These are phyloP conservation scores for Geum urbanum DNA, from an alignment of 306 rosid genomes.

Conservation along the genomic window DNA sequence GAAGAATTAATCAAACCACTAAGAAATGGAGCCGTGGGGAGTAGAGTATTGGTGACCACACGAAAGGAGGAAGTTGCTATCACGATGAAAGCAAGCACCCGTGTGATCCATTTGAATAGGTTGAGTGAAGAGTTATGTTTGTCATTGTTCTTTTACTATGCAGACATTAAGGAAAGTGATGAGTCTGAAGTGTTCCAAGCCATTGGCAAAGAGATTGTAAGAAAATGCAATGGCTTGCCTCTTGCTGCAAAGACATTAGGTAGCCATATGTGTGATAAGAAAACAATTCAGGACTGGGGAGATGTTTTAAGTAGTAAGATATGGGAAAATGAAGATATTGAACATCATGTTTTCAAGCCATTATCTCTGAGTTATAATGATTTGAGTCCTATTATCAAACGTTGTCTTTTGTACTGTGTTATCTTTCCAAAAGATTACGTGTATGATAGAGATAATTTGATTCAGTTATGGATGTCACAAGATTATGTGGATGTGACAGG, in stretches of 20 bases:
- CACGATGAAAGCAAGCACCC: background rate
- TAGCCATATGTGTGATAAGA: too few species aligned
- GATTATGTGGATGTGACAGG: accelerated
- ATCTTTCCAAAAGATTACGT: background rate
- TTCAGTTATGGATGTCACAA: background rate
- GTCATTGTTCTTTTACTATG: slow-evolving; percentile 1
- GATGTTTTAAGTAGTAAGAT: too few species aligned
- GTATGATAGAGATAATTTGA: background rate
- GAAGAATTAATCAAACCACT: background rate
- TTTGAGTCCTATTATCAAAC: background rate
- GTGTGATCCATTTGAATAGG: background rate
- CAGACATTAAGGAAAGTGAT: background rate
- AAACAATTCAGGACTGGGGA: too few species aligned
- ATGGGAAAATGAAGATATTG: too few species aligned
- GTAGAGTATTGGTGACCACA: slow-evolving; percentile 16
- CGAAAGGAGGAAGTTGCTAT: background rate
- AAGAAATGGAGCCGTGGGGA: background rate
- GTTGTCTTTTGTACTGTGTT: background rate
- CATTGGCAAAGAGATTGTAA: background rate
- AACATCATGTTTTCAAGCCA: too few species aligned
- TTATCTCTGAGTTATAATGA: too few species aligned
- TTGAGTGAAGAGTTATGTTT: slow-evolving; percentile 1
- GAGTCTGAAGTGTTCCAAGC: background rate
- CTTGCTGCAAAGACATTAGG: too few species aligned
- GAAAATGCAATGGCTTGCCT: background rate